phyloP scores from a whole-genome alignment of 768 basidiomycete species.

The Pisolithus marmoratus region DNA sequence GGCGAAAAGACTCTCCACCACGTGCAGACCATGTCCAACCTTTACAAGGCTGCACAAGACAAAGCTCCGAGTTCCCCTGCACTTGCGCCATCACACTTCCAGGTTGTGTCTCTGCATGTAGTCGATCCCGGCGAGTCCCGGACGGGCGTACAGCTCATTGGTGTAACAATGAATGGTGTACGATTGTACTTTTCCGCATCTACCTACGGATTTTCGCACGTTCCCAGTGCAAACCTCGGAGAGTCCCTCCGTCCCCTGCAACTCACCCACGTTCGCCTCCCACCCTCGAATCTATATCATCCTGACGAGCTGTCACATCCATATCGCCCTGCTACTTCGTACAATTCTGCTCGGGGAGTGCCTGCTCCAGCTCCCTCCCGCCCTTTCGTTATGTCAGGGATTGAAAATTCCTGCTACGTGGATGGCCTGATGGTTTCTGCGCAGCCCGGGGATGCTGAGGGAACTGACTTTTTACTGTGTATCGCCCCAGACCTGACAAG shows the following conservation, averaged over 20 bases:
- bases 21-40: constrained; percentile 66
- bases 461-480: constrained; percentile 70
- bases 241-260: constrained; percentile 42
- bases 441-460: constrained; percentile 71
- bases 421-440: constrained; percentile 64
- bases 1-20: constrained; percentile 65
- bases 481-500: constrained; percentile 70
- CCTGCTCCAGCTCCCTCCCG: constrained; percentile 43
- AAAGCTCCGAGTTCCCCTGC: constrained; percentile 75
- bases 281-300: constrained; percentile 69
- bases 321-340: constrained; percentile 45
- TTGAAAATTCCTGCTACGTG: constrained; percentile 61
- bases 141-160: constrained; percentile 68
- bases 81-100: constrained; percentile 63
- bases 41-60: constrained; percentile 74
- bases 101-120: constrained; percentile 65
- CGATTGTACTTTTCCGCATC: constrained; percentile 78
- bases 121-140: constrained; percentile 64
- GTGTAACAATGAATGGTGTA: constrained; percentile 74
- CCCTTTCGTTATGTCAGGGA: constrained; percentile 50
- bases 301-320: constrained; percentile 62
- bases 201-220: constrained; percentile 43
- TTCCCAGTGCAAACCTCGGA: constrained; percentile 24
- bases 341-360: constrained; percentile 39
- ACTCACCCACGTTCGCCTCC: constrained; percentile 73